Base-by-base conservation (phyloP, 257 asterid species). In the Dorcoceras hygrometricum region DNA sequence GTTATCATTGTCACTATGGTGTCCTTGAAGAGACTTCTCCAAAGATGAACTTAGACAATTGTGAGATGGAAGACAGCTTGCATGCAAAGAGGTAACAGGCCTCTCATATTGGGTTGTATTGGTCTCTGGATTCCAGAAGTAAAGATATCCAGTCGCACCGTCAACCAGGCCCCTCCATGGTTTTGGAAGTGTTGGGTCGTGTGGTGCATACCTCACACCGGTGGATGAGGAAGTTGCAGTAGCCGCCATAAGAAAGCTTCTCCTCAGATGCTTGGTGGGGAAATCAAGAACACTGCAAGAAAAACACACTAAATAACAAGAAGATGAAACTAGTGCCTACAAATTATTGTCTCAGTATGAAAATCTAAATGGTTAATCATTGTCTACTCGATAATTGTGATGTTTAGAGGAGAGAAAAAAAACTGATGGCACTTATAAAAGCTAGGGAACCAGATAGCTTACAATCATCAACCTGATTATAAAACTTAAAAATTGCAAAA, bases 71-170 rank as follows among this genome's bases (percentile, higher is more conserved):
- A 66, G 77, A 78, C 84, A 66, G 76, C 74, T 83, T 43, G 43
- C 74, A 71, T 71, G 53, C 2, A 72, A 72, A 10, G 78, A 62
- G 72, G 82, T 79, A 62, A 58, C 80, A 31, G 99, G 99, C 71
- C 68, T 88, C 79, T 90, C 99, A 54, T 94, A 94, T 67, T 94
- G 99, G 28, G 99, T 94, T 63, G 67, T 80, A 68, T 94, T 94
- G 69, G 96, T 94, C 79, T 87, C 99, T 9, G 96, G 99, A 71
- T 94, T 94, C 99, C 99, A 90, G 85, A 54, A 94, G 82, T 94
- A 94, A 8, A 94, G 74, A 79, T 82, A 90, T 57, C 96, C 96
- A 69, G 99, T 94, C 70, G 77, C 85, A 29, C 80, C 89, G 73
- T 94, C 99, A 66, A 94, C 89, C 24, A 94, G 80, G 46, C 96